Percentiles rank a stretch among this genome's conserved stretches.
phyloP scores from a whole-genome alignment of 495 filamentous ascomycete genomes.

The Cercophora newfieldiana region DNA sequence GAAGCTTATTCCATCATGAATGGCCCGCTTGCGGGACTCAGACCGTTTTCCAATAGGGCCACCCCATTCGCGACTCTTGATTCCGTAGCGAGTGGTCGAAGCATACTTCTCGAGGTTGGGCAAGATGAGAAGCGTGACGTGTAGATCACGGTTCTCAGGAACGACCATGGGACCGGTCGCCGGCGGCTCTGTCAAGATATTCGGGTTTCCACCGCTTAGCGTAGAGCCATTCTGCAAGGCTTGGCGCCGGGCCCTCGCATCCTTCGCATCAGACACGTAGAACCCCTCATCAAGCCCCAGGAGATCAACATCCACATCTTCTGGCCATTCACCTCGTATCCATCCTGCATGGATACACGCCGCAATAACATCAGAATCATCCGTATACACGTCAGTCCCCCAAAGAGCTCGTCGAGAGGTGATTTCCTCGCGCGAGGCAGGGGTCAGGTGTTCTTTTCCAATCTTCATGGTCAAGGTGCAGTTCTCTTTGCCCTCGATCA shows the following conservation, averaged over 20 bases:
- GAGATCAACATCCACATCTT: slow-evolving; percentile 65
- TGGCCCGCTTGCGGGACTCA: slow-evolving; percentile 31
- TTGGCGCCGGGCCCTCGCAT: slow-evolving; percentile 15
- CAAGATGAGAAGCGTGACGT: slow-evolving; percentile 81
- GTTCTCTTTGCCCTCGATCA: slow-evolving; percentile 81
- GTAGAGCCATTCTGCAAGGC: slow-evolving; percentile 20
- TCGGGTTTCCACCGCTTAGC: slow-evolving; percentile 27
- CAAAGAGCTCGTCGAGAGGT: slow-evolving; percentile 75
- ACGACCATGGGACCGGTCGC: slow-evolving; percentile 51
- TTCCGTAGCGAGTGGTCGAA: slow-evolving; percentile 69
- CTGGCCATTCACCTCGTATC: slow-evolving; percentile 83
- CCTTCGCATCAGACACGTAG: slow-evolving; percentile 27
- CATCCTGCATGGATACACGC: slow-evolving; percentile 92
- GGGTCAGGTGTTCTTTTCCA: slow-evolving; percentile 71
- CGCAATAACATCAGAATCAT: slow-evolving; percentile 91
- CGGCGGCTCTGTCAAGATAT: slow-evolving; percentile 45
- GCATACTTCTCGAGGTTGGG: slow-evolving; percentile 76
- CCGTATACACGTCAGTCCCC: slow-evolving; percentile 93
- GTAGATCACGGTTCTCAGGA: slow-evolving; percentile 68
- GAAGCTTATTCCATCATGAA: slow-evolving; percentile 88
- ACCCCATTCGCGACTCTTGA: slow-evolving; percentile 75
- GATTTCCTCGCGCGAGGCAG: slow-evolving; percentile 73
- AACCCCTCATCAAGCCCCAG: slow-evolving; percentile 60
- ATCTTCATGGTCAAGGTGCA: slow-evolving; percentile 88
- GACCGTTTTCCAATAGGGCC: slow-evolving; percentile 37